Evolutionary conservation across 345 rosid genomes (phyloP), one percentile per base, ranked within the genome.

Genomic region (Erucastrum elatum): DNA sequence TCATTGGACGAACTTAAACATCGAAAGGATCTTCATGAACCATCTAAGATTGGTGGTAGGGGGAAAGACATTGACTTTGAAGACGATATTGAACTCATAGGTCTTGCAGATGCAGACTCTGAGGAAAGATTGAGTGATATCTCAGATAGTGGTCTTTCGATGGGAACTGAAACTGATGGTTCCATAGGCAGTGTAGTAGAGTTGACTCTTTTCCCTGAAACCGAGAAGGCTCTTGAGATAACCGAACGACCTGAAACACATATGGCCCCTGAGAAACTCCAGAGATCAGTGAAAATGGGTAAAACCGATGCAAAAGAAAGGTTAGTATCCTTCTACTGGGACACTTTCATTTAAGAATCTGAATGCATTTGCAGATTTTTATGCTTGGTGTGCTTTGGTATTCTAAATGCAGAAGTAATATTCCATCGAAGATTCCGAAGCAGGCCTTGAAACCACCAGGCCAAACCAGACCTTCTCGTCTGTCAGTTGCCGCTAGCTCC

Each of bases 121-220:
- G 97, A 89, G 21, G 99, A 90, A 73, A 89, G 97, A 81, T 78
- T 95, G 81, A 90, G 97, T 87, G 98, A 95, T 78, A 93, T 93
- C 74, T 95, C 99, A 39, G 98, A 93, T 72, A 82, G 94, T 27
- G 91, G 80, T 78, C 97, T 95, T 78, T 89, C 99, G 10, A 89
- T 93, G 93, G 98, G 93, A 74, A 87, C 94, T 12, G 97, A 95
- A 84, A 90, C 98, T 60, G 99, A 95, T 82, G 91, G 89, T 55
- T 91, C 97, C 3, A 61, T 88, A 58, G 41, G 82, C 72, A 91
- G 93, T 81, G 84, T 84, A 8, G 92, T 90, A 69, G 98, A 93
- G 82, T 83, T 84, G 70, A 82, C 92, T 77, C 92, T 90, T 63
- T 93, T 93, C 79, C 94, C 98, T 70, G 96, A 88, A 83, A 25